Evolutionary conservation across 176 grass and related monocot genomes (phyloP).

Genomic region (Bolboschoenus planiculmis): DNA sequence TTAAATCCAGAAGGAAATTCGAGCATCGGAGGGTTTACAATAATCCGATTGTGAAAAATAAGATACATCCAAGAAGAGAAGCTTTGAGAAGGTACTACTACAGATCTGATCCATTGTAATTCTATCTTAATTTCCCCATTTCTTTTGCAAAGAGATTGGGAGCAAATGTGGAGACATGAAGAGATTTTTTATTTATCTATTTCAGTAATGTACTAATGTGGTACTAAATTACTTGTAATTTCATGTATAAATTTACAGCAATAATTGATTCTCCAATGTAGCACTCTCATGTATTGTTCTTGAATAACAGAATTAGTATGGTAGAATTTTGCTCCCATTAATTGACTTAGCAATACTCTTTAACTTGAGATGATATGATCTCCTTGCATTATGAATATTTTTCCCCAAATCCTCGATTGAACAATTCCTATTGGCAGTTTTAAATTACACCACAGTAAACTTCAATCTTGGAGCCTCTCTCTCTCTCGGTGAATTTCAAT

Average conservation of each 20-base stretch:
- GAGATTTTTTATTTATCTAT: background rate
- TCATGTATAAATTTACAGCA: background rate
- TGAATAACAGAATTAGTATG: background rate
- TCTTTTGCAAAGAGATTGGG: background rate
- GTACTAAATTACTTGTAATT: background rate
- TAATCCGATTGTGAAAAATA: background rate
- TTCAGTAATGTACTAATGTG: background rate
- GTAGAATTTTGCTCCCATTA: background rate
- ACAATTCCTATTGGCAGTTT: background rate
- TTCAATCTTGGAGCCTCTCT: background rate
- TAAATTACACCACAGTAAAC: background rate
- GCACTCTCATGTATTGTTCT: background rate
- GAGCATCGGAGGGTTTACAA: background rate
- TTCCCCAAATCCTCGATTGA: background rate
- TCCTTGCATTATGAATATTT: background rate
- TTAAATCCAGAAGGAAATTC: background rate
- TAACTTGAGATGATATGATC: background rate
- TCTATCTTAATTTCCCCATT: background rate
- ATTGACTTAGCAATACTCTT: background rate
- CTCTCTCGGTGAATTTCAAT: background rate
- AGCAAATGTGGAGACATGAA: background rate
- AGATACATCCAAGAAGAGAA: background rate
- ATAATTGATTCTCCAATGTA: background rate
- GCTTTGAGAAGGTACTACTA: constrained; percentile 2
- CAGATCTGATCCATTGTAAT: background rate